A percentile compares a stretch with the other conserved stretches of the same genome.
Conservation (phyloP, 2,329 filamentous ascomycete genomes). For the Neurospora crassa region DNA sequence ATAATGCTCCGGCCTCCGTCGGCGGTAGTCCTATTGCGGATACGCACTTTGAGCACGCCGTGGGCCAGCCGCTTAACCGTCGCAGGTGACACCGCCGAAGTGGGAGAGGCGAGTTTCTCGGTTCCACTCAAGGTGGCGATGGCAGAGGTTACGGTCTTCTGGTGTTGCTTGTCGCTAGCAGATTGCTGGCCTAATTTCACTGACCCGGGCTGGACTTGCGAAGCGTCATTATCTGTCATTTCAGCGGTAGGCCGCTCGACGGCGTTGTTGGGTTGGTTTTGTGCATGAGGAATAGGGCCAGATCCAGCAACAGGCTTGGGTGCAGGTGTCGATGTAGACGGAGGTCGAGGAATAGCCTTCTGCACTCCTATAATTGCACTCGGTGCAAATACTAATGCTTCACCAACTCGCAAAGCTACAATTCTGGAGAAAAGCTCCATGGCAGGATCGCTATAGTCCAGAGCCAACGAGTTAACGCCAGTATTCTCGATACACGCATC, state of each 20-base stretch:
- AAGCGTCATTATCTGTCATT: background rate
- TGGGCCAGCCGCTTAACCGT: slow-evolving; percentile 25
- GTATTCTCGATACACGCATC: slow-evolving; percentile 4
- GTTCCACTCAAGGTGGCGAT: background rate
- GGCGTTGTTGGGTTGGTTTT: too few species aligned
- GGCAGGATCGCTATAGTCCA: slow-evolving; percentile 15
- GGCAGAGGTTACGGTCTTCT: background rate
- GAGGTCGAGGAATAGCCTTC: background rate
- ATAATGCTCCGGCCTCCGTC: slow-evolving; percentile 38
- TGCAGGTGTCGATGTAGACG: background rate
- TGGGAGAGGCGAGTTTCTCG: background rate
- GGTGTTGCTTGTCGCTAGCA: background rate
- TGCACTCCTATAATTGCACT: slow-evolving; percentile 29
- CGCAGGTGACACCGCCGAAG: background rate
- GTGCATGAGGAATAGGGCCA: background rate
- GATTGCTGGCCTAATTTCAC: background rate
- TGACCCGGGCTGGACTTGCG: background rate
- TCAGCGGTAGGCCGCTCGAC: too few species aligned
- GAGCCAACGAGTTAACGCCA: slow-evolving; percentile 4
- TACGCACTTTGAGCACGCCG: slow-evolving; percentile 29
- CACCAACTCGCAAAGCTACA: slow-evolving; percentile 32
- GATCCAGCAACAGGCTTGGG: background rate
- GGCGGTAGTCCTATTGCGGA: slow-evolving; percentile 32
- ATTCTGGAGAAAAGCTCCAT: slow-evolving; percentile 32
- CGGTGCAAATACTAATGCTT: slow-evolving; percentile 38